Percentiles rank a stretch among this genome's conserved stretches.
phyloP scores from a whole-genome alignment of 2,329 filamentous ascomycete species.

The Fusarium oligoseptatum region DNA sequence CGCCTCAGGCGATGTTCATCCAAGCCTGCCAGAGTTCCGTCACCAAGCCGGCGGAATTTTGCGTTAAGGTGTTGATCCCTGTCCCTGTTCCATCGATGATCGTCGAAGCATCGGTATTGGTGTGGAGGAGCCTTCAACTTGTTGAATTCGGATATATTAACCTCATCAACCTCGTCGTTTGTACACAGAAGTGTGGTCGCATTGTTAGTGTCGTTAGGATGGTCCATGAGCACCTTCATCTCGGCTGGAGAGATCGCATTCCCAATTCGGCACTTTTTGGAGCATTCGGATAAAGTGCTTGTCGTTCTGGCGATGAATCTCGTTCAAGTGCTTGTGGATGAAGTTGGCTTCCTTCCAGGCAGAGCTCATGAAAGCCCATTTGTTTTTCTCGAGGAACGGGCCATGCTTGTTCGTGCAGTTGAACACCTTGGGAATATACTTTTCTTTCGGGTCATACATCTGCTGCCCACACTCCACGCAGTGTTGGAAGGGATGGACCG shows the following conservation, averaged over 20 bases:
- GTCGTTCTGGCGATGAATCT: conserved; percentile 71
- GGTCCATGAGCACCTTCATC: conserved; percentile 59
- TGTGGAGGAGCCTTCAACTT: conserved; percentile 1
- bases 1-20: not conserved
- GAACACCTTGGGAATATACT: not conserved
- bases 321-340: conserved; percentile 62
- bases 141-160: conserved; percentile 23
- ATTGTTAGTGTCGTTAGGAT: conserved; percentile 53
- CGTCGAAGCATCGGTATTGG: conserved; percentile 26
- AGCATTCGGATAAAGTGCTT: conserved; percentile 66
- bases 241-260: conserved; percentile 53
- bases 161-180: conserved; percentile 1
- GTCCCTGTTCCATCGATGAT: not conserved
- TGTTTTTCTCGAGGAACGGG: conserved; percentile 61
- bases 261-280: conserved; percentile 68
- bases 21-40: conserved; percentile 15
- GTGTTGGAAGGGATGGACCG: conserved; percentile 65
- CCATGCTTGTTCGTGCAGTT: conserved; percentile 53
- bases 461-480: conserved; percentile 36
- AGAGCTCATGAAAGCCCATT: conserved; percentile 71
- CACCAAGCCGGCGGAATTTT: not conserved
- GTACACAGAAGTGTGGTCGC: conserved; percentile 35
- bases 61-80: not conserved
- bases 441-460: not conserved
- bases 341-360: conserved; percentile 70